phyloP scores from a whole-genome alignment of 495 filamentous ascomycete species.

The Glutinoglossum americanum region DNA sequence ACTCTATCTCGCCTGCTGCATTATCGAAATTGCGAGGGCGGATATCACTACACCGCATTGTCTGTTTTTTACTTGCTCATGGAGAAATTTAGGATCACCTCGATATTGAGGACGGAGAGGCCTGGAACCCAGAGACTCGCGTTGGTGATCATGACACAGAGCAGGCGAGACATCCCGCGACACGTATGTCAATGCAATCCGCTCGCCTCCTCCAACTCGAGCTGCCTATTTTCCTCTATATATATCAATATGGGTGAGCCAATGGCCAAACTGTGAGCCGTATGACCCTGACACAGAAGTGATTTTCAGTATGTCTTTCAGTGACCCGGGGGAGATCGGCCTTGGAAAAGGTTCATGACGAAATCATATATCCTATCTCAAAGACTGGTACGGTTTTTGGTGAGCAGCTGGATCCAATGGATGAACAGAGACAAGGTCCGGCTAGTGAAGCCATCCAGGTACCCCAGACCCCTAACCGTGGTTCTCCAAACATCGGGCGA shows the following conservation, averaged over 20 bases:
- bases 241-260: too few species aligned
- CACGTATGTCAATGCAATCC: neutral
- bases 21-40: neutral
- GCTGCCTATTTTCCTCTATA: neutral
- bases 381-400: neutral
- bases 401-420: neutral
- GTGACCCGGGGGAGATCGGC: neutral
- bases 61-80: neutral
- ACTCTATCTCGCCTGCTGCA: neutral
- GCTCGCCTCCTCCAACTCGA: neutral
- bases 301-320: neutral
- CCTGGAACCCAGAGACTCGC: neutral
- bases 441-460: neutral
- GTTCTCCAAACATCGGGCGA: constrained; percentile 1
- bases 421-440: neutral
- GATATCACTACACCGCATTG: neutral
- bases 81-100: neutral
- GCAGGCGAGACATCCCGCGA: neutral
- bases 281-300: neutral
- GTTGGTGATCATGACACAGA: neutral
- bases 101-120: neutral
- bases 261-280: neutral
- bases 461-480: neutral
- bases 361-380: neutral
- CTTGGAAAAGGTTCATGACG: neutral